Evolutionary conservation across 352 stramenopile species (phyloP).

Genomic region (Saprolegnia parasitica): DNA sequence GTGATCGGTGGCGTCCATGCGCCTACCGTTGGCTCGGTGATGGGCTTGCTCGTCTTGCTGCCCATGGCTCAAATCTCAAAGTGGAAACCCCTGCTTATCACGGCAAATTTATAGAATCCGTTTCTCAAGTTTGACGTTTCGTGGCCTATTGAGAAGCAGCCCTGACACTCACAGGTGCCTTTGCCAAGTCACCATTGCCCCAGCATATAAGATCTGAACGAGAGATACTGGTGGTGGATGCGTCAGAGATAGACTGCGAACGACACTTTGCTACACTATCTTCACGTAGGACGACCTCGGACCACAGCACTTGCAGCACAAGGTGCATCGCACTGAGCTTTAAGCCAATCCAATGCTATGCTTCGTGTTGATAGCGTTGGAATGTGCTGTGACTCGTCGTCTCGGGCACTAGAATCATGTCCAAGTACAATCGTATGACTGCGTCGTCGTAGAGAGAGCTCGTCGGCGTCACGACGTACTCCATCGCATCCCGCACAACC

Average conservation of each 20-base stretch:
- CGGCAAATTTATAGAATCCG: too few relatives aligned
- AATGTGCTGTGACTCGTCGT: not conserved
- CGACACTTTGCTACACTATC: too few relatives aligned
- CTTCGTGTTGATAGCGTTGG: not conserved
- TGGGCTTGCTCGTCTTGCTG: conserved; percentile 28
- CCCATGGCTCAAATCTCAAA: conserved; percentile 8
- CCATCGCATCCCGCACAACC: conserved; percentile 1
- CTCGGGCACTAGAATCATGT: conserved; percentile 1
- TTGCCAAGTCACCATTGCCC: too few relatives aligned
- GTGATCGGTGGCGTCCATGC: not conserved
- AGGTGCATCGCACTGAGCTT: too few relatives aligned
- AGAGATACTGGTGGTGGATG: too few relatives aligned
- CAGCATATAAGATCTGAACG: too few relatives aligned
- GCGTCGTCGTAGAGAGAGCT: not conserved
- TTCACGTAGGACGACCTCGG: too few relatives aligned
- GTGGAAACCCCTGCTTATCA: not conserved
- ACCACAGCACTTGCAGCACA: too few relatives aligned
- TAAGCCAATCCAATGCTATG: not conserved
- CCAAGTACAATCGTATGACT: conserved; percentile 17
- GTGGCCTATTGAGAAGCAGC: too few relatives aligned
- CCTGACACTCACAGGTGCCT: too few relatives aligned
- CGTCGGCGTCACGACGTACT: conserved; percentile 17
- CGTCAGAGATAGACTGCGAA: too few relatives aligned
- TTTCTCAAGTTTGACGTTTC: too few relatives aligned
- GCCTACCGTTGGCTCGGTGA: conserved; percentile 1